A percentile compares a stretch with the other conserved stretches of the same genome.
Evolutionary conservation across 2,329 filamentous ascomycete genomes (phyloP).

Genomic region (Aphanocladium album): DNA sequence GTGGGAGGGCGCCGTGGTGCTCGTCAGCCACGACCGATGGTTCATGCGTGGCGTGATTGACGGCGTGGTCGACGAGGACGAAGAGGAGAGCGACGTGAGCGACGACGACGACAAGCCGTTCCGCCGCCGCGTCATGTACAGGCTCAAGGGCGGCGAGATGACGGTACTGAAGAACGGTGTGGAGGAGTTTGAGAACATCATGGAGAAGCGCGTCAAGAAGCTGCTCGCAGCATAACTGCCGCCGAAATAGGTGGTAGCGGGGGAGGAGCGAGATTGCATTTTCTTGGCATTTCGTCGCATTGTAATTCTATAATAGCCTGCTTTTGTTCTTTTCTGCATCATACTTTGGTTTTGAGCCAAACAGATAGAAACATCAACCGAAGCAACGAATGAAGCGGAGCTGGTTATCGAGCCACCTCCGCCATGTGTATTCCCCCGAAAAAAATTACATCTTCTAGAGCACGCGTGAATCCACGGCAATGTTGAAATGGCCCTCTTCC

Average conservation of each 20-base stretch:
- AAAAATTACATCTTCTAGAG: neutral
- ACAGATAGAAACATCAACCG: neutral
- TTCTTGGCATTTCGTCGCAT: neutral
- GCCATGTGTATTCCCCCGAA: neutral
- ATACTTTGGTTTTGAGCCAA: too few relatives aligned
- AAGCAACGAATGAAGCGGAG: neutral
- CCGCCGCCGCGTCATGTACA: conserved; percentile 53
- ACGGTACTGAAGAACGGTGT: conserved; percentile 54
- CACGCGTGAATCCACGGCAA: conserved; percentile 36
- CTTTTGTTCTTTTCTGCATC: neutral
- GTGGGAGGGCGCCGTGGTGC: conserved; percentile 69
- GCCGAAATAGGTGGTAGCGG: neutral
- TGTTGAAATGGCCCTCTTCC: conserved; percentile 36
- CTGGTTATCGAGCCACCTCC: neutral
- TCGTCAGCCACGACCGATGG: conserved; percentile 80
- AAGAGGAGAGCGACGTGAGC: conserved; percentile 30
- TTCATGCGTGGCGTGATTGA: conserved; percentile 71
- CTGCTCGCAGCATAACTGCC: conserved; percentile 24
- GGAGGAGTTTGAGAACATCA: conserved; percentile 57
- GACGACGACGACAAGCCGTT: conserved; percentile 37
- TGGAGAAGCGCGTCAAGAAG: conserved; percentile 54
- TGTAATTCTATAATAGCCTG: neutral
- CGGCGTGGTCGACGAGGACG: conserved; percentile 44
- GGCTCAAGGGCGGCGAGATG: conserved; percentile 55
- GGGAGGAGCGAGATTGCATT: neutral